Base-by-base conservation (phyloP, 2,329 filamentous ascomycete genomes). In the Drechslerella coelobrocha region DNA sequence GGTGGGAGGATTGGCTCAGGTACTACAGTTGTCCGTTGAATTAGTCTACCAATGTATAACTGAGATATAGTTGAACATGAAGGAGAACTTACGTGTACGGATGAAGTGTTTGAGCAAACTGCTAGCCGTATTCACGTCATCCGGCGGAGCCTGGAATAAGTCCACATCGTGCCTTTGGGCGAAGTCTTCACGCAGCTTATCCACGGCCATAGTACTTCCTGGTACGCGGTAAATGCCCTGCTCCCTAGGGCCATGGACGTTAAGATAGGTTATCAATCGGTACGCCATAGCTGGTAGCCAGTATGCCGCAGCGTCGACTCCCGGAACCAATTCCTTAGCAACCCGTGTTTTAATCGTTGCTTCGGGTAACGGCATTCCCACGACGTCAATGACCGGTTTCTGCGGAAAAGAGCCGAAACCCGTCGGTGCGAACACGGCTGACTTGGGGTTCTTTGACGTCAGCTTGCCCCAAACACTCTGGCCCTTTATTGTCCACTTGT, bases 211-310 rank as follows among this genome's bases (percentile, higher is more conserved):
- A 17, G 75, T 76, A 47, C 74, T 76, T 50, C 75, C 75, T 7
- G 75, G 69, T 43, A 76, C 73, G 56, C 75, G 73, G 50, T 76
- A 76, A 27, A 76, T 74, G 39, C 75, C 75, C 48, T 75, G 48
- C 43, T 76, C 75, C 26, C 73, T 73, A 1, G 75, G 75, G 2
- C 75, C 75, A 48, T 76, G 71, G 21, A 76, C 74, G 45, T 76
- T 76, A 26, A 76, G 73, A 53, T 76, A 76, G 47, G 74, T 73
- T 54, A 76, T 66, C 60, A 75, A 74, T 39, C 75, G 68, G 61
- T 76, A 76, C 27, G 75, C 75, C 57, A 76, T 65, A 41, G 75
- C 75, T 23, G 75, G 75, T 41, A 75, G 71, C 75, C 75, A 76
- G 68, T 75, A 76, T 41, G 72, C 66, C 12, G 74, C 66, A 8